Evolutionary conservation across 2,329 filamentous ascomycete species (phyloP).

Genomic region (Aspergillus costaricaensis): DNA sequence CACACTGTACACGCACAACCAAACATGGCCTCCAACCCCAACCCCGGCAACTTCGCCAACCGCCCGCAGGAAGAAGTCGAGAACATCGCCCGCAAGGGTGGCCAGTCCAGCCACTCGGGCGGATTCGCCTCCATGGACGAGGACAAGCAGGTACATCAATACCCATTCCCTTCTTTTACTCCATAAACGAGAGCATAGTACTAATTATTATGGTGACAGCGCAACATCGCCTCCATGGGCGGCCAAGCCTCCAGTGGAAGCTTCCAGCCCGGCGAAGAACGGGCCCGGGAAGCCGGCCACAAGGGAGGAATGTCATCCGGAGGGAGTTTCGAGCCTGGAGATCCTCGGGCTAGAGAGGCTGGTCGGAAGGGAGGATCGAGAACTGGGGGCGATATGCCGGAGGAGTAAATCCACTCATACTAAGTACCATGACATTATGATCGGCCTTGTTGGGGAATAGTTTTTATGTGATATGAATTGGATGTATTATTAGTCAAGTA

Average conservation of each 20-base stretch:
- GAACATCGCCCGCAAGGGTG: constrained; percentile 42
- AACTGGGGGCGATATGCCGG: neutral
- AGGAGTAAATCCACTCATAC: neutral
- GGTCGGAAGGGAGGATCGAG: constrained; percentile 18
- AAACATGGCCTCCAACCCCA: constrained; percentile 27
- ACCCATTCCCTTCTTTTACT: neutral
- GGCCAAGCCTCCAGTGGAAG: constrained; percentile 57
- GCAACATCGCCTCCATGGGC: constrained; percentile 58
- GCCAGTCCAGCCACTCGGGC: constrained; percentile 33
- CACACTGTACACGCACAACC: neutral
- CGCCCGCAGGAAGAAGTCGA: constrained; percentile 49
- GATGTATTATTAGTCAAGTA: too few relatives aligned
- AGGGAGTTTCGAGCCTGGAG: constrained; percentile 21
- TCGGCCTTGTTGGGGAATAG: too few relatives aligned
- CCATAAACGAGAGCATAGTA: too few relatives aligned
- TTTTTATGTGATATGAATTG: too few relatives aligned
- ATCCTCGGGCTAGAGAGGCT: constrained; percentile 17
- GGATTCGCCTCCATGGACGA: constrained; percentile 35
- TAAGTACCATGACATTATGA: neutral
- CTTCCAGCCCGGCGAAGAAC: constrained; percentile 57
- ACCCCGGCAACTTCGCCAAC: constrained; percentile 46
- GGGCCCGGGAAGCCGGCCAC: constrained; percentile 55
- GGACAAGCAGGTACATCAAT: constrained; percentile 30
- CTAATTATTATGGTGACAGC: constrained; percentile 34
- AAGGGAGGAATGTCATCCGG: constrained; percentile 51